Evolutionary conservation across 2,329 filamentous ascomycete species (phyloP), one percentile per base, ranked within the genome.

Genomic region (Reticulascus tulasneorum): DNA sequence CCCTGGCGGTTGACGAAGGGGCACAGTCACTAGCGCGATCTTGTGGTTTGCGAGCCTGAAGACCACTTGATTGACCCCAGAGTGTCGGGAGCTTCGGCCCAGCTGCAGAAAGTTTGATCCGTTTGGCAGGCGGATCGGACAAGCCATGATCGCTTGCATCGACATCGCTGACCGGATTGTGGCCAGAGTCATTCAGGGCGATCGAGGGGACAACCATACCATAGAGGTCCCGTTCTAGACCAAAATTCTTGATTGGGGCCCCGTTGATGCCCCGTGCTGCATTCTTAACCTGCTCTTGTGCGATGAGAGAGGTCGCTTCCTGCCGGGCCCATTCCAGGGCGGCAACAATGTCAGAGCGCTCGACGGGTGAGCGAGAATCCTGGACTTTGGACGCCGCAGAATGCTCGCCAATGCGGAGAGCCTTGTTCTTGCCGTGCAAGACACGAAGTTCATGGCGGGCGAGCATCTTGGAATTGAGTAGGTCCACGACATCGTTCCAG

Each of bases 381-480:
- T 30, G 29, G 12, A 30, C 29, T 9, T 30, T 30, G 29, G 29
- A 30, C 3, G 29, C 29, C 12, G 29, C 7, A 12, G 29, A 30
- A 21, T 30, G 29, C 29, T 30, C 29, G 6, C 29, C 29, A 9
- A 30, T 11, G n/a, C 29, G 17, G 18, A 30, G 29, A n/a, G 29
- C 29, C 17, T 30, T 30, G 29, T 30, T 30, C 7, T n/a, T 13
- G 3, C 29, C 29, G 17, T 6, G 9, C 18, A 30, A 5, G 9
- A 30, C 29, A 21, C 29, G 29, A 8, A 30, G 29, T 21, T 30
- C 29, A 21, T 30, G 29, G 29, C 29, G 29, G 13, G 18, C 29
- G 18, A 30, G 29, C 29, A 30, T 30, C 18, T 21, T 30, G 11
- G 29, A 21, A 21, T 30, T 30, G 18, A 30, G 29, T 21, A 30